phyloP scores from a whole-genome alignment of 169 alveolate species.

The Plasmodium gonderi region DNA sequence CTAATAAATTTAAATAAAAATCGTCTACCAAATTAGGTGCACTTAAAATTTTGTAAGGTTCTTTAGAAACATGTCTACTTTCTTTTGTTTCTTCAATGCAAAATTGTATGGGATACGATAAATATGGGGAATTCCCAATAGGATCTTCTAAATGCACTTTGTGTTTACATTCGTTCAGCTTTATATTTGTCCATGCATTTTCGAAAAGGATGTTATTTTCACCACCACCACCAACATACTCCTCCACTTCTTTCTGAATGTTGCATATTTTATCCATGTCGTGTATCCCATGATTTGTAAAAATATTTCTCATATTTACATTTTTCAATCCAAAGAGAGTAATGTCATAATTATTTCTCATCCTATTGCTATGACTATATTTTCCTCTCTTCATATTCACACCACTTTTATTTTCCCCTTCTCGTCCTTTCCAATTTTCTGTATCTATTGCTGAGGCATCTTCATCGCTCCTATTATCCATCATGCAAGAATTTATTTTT shows the following conservation, averaged over 20 bases:
- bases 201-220: conserved; percentile 15
- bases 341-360: too few species aligned
- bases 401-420: too few species aligned
- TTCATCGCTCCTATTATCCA: not conserved
- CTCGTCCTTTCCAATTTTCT: too few species aligned
- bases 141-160: not conserved
- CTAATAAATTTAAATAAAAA: conserved; percentile 87
- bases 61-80: conserved; percentile 65
- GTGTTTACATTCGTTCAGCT: conserved; percentile 3
- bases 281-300: too few species aligned
- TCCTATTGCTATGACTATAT: not conserved
- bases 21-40: conserved; percentile 91
- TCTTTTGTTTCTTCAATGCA: not conserved
- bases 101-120: conserved; percentile 10
- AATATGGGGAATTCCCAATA: not conserved
- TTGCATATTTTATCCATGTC: not conserved
- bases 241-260: not conserved
- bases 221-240: not conserved
- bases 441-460: too few species aligned
- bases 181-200: not conserved
- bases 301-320: too few species aligned
- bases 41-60: conserved; percentile 67
- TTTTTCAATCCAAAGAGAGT: too few species aligned
- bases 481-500: too few species aligned
- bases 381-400: not conserved